Percentiles rank a stretch among this genome's conserved stretches.
These are phyloP conservation scores for Acanthamoeba quina DNA, from an alignment of 208 protist species.

Conservation along the genomic window DNA sequence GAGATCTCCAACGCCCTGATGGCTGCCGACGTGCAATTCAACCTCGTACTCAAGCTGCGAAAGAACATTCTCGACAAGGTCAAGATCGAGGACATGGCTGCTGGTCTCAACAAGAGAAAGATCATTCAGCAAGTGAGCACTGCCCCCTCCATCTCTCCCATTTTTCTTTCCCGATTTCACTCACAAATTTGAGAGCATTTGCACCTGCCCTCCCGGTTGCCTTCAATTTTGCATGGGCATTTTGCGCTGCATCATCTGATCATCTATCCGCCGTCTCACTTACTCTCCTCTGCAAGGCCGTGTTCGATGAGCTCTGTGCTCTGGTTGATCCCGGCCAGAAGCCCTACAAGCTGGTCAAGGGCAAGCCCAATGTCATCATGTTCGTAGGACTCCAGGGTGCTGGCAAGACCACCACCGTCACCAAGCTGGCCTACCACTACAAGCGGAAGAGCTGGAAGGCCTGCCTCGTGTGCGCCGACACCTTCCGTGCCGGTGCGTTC, in stretches of 20 bases:
- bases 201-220: no score
- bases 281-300: constrained; percentile 83
- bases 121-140: constrained; percentile 93
- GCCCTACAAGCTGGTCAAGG: constrained; percentile 96
- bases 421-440: constrained; percentile 90
- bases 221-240: not conserved
- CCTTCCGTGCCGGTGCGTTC: constrained; percentile 97
- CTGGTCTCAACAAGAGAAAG: constrained; percentile 97
- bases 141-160: not conserved
- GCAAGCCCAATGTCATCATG: constrained; percentile 98
- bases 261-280: not conserved
- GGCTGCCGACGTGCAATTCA: constrained; percentile 97
- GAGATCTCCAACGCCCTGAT: constrained; percentile 97
- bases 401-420: constrained; percentile 98
- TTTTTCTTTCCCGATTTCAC: not conserved
- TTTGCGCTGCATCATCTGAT: not conserved
- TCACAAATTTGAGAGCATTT: not conserved
- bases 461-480: constrained; percentile 98
- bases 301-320: constrained; percentile 96
- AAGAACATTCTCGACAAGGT: constrained; percentile 95
- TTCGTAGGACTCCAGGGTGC: constrained; percentile 98
- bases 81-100: constrained; percentile 94
- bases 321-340: constrained; percentile 97
- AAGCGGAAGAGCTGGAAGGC: constrained; percentile 96
- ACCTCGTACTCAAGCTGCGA: constrained; percentile 94